Base-by-base conservation (phyloP, 1,284 basidiomycete species). In the Bondarzewia mesenterica region DNA sequence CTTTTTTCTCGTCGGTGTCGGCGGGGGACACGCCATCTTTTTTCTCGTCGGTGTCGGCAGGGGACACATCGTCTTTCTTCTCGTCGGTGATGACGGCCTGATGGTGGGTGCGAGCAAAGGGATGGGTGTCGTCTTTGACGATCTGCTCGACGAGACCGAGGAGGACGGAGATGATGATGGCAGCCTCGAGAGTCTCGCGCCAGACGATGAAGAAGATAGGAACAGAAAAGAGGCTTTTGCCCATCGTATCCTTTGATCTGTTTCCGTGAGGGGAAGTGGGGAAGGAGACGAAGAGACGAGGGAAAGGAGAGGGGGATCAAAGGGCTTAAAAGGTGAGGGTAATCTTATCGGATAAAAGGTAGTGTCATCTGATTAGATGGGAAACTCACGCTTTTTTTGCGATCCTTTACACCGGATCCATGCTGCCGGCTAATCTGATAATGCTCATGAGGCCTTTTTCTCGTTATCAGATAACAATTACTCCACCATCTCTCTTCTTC, bases 191-290 rank as follows among this genome's bases (percentile, higher is more conserved):
- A 2, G 88, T 85, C 74, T 95, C 91, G 54, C 92, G 80, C 58
- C 93, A 89, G 60, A 90, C 80, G 64, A 93, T 90, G 75, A 93
- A 89, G 70, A 89, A 92, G 54, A 90, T 86, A 59, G 87, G 78
- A 46, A 88, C 73, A 51, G 84, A 87, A 67, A 90, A 90, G 51
- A 89, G 68, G 60, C 77, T 74, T 54, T 71, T 69, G 39, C 74
- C 69, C 82, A 85, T 85, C 48, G 55, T 54, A 53, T n/a, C n/a
- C n/a, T n/a, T n/a, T n/a, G n/a, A n/a, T n/a, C n/a, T 47, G 44
- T 49, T 52, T 52, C 39, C 46, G 43, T 29, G 44, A 42, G 36
- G 48, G 32, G 47, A 44, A 42, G 51, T 44, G 44, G 46, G n/a
- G n/a, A n/a, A n/a, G n/a, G 44, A 48, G 25, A 46, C 49, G n/a